Percentiles rank a stretch among this genome's conserved stretches.
Conservation (phyloP, 306 rosid genomes). For the Prosopis cineraria region DNA sequence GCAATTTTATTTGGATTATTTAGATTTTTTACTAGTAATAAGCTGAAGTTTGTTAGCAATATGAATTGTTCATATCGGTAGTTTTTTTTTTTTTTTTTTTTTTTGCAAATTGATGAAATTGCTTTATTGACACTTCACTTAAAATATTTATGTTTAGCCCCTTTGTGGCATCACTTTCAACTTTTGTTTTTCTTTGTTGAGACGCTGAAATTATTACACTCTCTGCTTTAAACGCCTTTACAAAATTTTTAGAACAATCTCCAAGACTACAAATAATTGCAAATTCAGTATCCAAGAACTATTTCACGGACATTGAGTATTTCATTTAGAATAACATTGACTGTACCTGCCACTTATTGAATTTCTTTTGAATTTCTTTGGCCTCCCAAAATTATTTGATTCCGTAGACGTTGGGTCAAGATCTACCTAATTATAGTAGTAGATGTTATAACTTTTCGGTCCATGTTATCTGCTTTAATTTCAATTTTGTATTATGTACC, state of each 20-base stretch:
- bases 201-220: background rate
- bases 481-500: too few species aligned
- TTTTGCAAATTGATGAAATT: background rate
- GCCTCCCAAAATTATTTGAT: too few species aligned
- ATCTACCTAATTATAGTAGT: too few species aligned
- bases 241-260: background rate
- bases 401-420: too few species aligned
- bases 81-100: background rate
- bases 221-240: background rate
- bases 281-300: background rate
- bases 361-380: background rate
- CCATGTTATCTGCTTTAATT: too few species aligned
- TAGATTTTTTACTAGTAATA: background rate
- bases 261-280: background rate
- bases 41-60: background rate
- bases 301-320: background rate
- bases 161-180: background rate
- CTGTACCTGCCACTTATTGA: background rate
- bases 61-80: background rate
- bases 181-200: background rate
- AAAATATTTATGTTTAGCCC: background rate
- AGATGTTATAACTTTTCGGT: too few species aligned
- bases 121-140: background rate
- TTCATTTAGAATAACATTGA: background rate
- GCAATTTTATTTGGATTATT: background rate